Percentiles rank a stretch among this genome's conserved stretches.
phyloP scores from a whole-genome alignment of 495 filamentous ascomycete species.

The Cercophora newfieldiana region DNA sequence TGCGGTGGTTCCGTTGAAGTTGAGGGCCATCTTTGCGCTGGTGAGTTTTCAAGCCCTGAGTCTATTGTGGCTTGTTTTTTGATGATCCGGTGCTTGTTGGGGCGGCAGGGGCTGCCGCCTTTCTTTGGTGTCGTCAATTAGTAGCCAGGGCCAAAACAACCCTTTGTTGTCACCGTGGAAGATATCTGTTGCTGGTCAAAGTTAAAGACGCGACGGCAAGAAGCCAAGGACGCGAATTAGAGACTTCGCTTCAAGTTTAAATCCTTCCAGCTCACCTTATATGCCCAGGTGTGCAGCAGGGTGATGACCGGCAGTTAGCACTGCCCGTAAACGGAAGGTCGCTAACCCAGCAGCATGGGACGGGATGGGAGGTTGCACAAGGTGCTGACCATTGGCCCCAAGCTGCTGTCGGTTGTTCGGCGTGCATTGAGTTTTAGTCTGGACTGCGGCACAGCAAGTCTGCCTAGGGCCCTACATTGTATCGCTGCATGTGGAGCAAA shows the following conservation, averaged over 20 bases:
- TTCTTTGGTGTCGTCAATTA: no score
- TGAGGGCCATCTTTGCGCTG: not conserved
- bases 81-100: not conserved
- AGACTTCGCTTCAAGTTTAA: not conserved
- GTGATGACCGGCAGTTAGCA: not conserved
- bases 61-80: not conserved
- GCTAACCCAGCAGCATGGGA: not conserved
- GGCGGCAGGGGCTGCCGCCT: not conserved
- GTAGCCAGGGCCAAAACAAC: no score
- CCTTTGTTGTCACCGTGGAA: no score
- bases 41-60: no score
- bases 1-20: not conserved
- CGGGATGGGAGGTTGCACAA: not conserved
- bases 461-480: not conserved
- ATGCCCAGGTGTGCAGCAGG: not conserved
- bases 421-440: not conserved
- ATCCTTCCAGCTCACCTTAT: no score
- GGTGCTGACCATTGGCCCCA: not conserved
- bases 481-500: no score
- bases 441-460: not conserved
- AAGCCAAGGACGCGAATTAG: not conserved
- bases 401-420: not conserved
- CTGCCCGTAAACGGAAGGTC: not conserved
- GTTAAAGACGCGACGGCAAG: not conserved
- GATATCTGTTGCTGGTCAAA: no score